phyloP scores from a whole-genome alignment of 345 rosid species.

The Mallotus nudiflorus region DNA sequence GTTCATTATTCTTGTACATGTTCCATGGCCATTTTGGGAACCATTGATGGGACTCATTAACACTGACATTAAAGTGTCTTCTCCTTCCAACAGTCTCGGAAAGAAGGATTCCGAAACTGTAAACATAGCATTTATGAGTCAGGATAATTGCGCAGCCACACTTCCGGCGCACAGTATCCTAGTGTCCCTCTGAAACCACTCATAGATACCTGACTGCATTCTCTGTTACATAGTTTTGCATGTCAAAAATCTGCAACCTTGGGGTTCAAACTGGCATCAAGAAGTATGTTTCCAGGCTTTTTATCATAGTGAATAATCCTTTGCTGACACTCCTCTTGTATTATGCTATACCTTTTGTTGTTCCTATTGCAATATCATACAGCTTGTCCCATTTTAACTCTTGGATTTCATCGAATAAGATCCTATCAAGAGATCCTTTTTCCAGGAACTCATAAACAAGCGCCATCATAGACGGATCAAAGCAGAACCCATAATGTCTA shows the following conservation, averaged over 20 bases:
- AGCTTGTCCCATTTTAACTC: constrained; percentile 18
- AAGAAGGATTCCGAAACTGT: constrained; percentile 32
- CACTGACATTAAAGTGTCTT: constrained; percentile 3
- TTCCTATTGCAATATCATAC: constrained; percentile 19
- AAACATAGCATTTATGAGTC: constrained; percentile 27
- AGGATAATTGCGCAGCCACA: not conserved
- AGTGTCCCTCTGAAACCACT: constrained; percentile 16
- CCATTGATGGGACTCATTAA: constrained; percentile 12
- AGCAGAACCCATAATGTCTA: constrained; percentile 39
- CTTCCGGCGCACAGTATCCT: constrained; percentile 22
- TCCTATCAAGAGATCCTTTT: constrained; percentile 36
- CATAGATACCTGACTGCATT: not conserved
- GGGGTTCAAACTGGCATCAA: constrained; percentile 14
- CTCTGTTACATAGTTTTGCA: constrained; percentile 18
- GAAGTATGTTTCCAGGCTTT: constrained; percentile 32
- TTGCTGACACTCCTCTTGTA: constrained; percentile 29
- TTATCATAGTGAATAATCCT: constrained; percentile 33
- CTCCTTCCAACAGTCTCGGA: constrained; percentile 24
- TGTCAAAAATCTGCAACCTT: constrained; percentile 35
- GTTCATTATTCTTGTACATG: constrained; percentile 5
- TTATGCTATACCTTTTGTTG: constrained; percentile 20
- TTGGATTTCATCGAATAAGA: constrained; percentile 12
- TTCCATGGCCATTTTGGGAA: constrained; percentile 21
- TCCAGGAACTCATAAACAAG: constrained; percentile 43
- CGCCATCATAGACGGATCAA: constrained; percentile 23